Base-by-base conservation (phyloP, 306 rosid genomes). In the Casuarina equisetifolia region DNA sequence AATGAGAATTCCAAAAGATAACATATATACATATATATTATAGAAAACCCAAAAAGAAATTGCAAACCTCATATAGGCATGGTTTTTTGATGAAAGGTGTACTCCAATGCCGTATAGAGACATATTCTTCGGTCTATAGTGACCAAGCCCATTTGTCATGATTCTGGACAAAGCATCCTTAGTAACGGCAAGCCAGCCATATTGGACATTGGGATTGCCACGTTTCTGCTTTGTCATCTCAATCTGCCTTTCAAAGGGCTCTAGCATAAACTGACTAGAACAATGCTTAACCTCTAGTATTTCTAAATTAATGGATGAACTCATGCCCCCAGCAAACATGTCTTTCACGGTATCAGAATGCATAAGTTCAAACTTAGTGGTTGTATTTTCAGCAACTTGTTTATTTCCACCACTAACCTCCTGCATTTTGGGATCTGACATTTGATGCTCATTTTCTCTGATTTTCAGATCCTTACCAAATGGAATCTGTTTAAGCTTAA, bases 141-240 rank as follows among this genome's bases (percentile, higher is more conserved):
- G 88, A 71, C 97, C 90, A 73, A 90, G 88, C 73, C 97, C 98
- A 81, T 85, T 81, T 61, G 79, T 74, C 83, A 85, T 72, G 81
- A 91, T 74, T 10, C 87, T 82, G 43, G 94, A 84, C 4, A 89
- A 74, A 54, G 86, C 94, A 63, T 68, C 84, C 82, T 88, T 89
- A 25, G 89, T 86, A 78, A 82, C 72, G 80, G 97, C 75, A 77
- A 92, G 93, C 98, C 97, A 94, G 69, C 91, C 98, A 80, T 84
- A 86, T 63, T 70, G 93, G 75, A 89, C 82, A 85, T 92, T 92
- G 12, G 97, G 89, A 75, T 86, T 84, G 35, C 91, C 94, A 6
- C 86, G 94, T 57, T 55, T 79, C 38, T 58, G 78, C 74, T 82
- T 82, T 0, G 89, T 94, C 63, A 94, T 85, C 82, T 92, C 96